phyloP scores from a whole-genome alignment of 1,284 basidiomycete genomes.

The Veloboletus limbatus region DNA sequence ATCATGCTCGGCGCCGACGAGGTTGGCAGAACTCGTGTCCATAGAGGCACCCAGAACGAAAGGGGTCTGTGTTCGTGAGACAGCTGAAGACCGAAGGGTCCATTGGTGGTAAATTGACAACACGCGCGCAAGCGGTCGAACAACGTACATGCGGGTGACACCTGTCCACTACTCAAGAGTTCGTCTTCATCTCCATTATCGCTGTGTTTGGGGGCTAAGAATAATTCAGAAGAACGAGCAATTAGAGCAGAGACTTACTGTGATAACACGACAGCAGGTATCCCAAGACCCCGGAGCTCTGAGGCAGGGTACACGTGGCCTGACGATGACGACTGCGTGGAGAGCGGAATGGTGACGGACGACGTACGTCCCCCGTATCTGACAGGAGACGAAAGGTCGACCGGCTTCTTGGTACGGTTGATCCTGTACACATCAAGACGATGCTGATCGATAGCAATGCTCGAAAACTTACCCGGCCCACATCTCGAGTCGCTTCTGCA shows the following conservation, averaged over 20 bases:
- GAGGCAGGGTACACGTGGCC: constrained; percentile 30
- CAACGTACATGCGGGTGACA: constrained; percentile 61
- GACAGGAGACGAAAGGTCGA: constrained; percentile 27
- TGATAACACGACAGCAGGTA: constrained; percentile 31
- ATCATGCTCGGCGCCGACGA: constrained; percentile 22
- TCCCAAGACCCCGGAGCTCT: constrained; percentile 27
- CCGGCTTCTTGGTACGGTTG: constrained; percentile 34
- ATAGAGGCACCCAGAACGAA: constrained; percentile 41
- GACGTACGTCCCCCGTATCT: constrained; percentile 24
- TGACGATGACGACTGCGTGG: constrained; percentile 34
- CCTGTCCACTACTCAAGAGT: constrained; percentile 67
- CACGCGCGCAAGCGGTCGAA: constrained; percentile 5
- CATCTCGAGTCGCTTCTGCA: constrained; percentile 66
- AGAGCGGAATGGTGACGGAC: constrained; percentile 32
- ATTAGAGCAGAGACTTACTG: constrained; percentile 19
- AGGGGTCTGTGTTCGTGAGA: constrained; percentile 41
- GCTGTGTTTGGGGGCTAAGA: constrained; percentile 16
- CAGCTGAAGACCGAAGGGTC: constrained; percentile 26
- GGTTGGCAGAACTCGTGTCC: constrained; percentile 43
- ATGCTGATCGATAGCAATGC: not conserved
- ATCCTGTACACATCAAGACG: constrained; percentile 23
- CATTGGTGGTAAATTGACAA: constrained; percentile 8
- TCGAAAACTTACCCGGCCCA: constrained; percentile 61
- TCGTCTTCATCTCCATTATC: constrained; percentile 57
- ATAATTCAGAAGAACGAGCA: not conserved